Conservation (phyloP, 2,329 filamentous ascomycete species). For the Malbranchea zuffiana region DNA sequence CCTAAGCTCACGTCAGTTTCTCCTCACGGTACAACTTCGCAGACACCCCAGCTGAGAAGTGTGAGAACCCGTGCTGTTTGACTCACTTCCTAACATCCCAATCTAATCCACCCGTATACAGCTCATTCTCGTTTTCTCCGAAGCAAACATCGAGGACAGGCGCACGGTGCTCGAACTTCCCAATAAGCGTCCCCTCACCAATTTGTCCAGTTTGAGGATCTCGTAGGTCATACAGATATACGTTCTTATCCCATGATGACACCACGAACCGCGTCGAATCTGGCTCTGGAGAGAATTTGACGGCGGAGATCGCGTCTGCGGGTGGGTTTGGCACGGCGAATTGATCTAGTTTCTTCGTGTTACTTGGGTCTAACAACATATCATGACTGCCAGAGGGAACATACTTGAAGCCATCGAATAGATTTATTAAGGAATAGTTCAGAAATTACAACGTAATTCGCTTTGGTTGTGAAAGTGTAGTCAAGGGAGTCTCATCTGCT, state of each 20-base stretch:
- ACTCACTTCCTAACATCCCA: constrained; percentile 66
- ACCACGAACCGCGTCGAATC: constrained; percentile 69
- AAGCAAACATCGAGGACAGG: constrained; percentile 90
- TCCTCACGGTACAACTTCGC: no score
- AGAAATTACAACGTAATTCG: no score
- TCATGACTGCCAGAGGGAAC: neutral
- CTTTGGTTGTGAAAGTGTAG: neutral
- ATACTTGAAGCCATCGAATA: constrained; percentile 14
- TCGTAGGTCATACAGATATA: constrained; percentile 75
- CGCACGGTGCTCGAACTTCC: constrained; percentile 67
- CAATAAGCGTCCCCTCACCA: constrained; percentile 52
- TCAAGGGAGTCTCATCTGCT: neutral
- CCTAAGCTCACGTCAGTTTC: no score
- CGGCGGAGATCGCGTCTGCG: constrained; percentile 72
- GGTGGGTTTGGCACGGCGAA: constrained; percentile 76
- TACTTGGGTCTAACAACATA: neutral
- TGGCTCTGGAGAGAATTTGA: constrained; percentile 73
- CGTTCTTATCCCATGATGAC: constrained; percentile 85
- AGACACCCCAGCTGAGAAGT: no score
- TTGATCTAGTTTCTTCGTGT: constrained; percentile 42
- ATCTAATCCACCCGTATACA: constrained; percentile 79
- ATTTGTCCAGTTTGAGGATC: constrained; percentile 41
- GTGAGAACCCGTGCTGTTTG: no score
- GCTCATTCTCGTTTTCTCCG: constrained; percentile 67
- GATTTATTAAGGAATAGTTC: no score